phyloP scores from a whole-genome alignment of 139 green algal genomes.

The Micractinium sp. region DNA sequence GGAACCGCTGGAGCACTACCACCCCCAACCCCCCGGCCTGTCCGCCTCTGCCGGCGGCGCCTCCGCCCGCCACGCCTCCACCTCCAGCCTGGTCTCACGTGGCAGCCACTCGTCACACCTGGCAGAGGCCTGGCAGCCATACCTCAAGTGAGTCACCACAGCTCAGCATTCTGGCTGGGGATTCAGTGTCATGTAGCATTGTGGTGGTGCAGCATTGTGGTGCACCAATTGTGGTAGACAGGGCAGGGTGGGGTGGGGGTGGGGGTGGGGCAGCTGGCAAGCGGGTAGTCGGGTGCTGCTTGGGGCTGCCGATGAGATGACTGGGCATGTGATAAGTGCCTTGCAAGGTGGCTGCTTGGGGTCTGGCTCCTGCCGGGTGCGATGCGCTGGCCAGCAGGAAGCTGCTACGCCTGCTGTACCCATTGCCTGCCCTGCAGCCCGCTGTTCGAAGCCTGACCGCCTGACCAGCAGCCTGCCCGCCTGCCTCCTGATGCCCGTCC shows the following conservation, averaged over 20 bases:
- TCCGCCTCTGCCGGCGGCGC: neutral
- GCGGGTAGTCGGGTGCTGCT: too few species aligned
- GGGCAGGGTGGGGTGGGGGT: too few species aligned
- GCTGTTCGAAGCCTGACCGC: neutral
- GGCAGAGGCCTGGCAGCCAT: slow-evolving; percentile 56
- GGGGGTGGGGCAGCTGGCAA: neutral
- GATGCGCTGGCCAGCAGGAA: neutral
- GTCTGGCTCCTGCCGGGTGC: too few species aligned
- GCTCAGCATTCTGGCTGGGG: too few species aligned
- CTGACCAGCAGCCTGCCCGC: neutral
- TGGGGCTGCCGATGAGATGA: too few species aligned
- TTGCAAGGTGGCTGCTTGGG: too few species aligned
- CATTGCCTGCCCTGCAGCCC: neutral
- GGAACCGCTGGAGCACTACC: slow-evolving; percentile 1
- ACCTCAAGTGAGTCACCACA: slow-evolving; percentile 48
- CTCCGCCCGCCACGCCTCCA: slow-evolving; percentile 7
- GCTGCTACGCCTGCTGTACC: too few species aligned
- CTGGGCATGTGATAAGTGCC: too few species aligned
- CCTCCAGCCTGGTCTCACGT: slow-evolving; percentile 26
- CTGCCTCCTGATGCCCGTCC: neutral
- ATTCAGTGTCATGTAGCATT: too few species aligned
- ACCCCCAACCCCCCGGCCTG: neutral
- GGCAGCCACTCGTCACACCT: slow-evolving; percentile 37
- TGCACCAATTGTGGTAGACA: too few species aligned
- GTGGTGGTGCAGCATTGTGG: too few species aligned